Conservation (phyloP, 345 rosid genomes). For the Eucalyptus tenuipes region DNA sequence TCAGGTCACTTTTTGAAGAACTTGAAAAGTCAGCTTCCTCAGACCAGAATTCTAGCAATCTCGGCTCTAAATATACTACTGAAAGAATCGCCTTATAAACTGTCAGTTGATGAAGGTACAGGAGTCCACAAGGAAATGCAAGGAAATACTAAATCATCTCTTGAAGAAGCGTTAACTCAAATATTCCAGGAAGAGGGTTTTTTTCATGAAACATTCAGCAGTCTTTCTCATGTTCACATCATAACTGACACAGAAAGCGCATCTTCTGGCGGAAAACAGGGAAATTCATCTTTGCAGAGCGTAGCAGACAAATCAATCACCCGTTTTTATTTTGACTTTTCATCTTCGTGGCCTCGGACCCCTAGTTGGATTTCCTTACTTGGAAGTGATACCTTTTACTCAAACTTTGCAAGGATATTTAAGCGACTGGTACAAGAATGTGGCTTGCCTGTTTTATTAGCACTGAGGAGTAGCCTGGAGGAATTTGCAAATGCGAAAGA, state of each 20-base stretch:
- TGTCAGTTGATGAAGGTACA: slow-evolving; percentile 33
- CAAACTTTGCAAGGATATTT: slow-evolving; percentile 89
- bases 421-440: slow-evolving; percentile 94
- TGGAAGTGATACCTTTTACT: slow-evolving; percentile 85
- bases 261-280: slow-evolving; percentile 73
- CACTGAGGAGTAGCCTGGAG: slow-evolving; percentile 61
- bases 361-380: slow-evolving; percentile 95
- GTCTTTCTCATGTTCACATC: slow-evolving; percentile 92
- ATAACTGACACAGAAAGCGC: slow-evolving; percentile 61
- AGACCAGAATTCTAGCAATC: slow-evolving; percentile 95
- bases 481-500: slow-evolving; percentile 85
- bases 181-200: slow-evolving; percentile 90
- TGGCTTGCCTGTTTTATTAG: slow-evolving; percentile 67
- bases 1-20: slow-evolving; percentile 94
- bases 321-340: slow-evolving; percentile 89
- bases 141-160: slow-evolving; percentile 45
- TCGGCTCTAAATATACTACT: slow-evolving; percentile 86
- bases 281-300: slow-evolving; percentile 80
- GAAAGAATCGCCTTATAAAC: slow-evolving; percentile 90
- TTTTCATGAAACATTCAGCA: slow-evolving; percentile 73
- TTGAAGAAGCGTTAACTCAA: slow-evolving; percentile 69
- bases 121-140: slow-evolving; percentile 8
- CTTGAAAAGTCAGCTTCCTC: slow-evolving; percentile 97
- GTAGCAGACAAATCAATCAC: slow-evolving; percentile 91
- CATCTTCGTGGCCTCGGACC: slow-evolving; percentile 98